phyloP scores from a whole-genome alignment of 2,329 filamentous ascomycete species.

The Claviceps humidiphila region DNA sequence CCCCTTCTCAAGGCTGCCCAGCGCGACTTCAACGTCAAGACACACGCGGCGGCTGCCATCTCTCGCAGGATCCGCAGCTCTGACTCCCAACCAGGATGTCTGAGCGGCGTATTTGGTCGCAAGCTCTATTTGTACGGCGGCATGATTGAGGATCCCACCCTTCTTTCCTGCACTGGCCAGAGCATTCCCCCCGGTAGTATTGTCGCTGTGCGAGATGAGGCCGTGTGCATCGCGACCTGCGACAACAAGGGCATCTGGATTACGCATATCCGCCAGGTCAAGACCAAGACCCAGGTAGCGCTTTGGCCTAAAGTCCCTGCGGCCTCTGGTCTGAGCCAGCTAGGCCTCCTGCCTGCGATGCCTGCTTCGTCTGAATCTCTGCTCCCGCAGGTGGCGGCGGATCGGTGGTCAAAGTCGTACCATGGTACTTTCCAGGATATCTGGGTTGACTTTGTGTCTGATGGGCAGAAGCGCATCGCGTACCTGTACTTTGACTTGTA shows the following conservation, averaged over 20 bases:
- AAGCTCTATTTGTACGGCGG: slow-evolving; percentile 28
- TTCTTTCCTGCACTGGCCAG: not conserved
- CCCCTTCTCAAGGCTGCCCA: slow-evolving; percentile 26
- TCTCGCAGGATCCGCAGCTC: slow-evolving; percentile 27
- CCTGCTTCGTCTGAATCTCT: slow-evolving; percentile 7
- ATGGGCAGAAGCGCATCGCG: slow-evolving; percentile 15
- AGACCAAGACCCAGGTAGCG: slow-evolving; percentile 22
- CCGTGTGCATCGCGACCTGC: slow-evolving; percentile 23
- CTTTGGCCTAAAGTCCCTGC: slow-evolving; percentile 29
- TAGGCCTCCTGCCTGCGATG: slow-evolving; percentile 16
- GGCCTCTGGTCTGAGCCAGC: slow-evolving; percentile 18
- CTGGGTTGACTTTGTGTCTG: slow-evolving; percentile 22
- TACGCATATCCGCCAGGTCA: slow-evolving; percentile 25
- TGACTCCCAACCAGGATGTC: slow-evolving; percentile 28
- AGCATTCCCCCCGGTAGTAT: slow-evolving; percentile 13
- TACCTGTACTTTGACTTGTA: slow-evolving; percentile 30
- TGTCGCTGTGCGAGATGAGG: slow-evolving; percentile 22
- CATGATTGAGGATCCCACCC: slow-evolving; percentile 19
- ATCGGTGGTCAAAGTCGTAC: slow-evolving; percentile 17
- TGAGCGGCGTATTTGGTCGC: slow-evolving; percentile 22
- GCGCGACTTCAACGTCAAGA: slow-evolving; percentile 22
- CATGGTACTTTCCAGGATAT: slow-evolving; percentile 25
- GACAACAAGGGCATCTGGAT: slow-evolving; percentile 29
- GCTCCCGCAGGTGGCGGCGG: slow-evolving; percentile 6
- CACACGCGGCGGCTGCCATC: slow-evolving; percentile 22